Evolutionary conservation across 2,329 filamentous ascomycete genomes (phyloP).

Genomic region (Calonectria pseudoreteaudii): DNA sequence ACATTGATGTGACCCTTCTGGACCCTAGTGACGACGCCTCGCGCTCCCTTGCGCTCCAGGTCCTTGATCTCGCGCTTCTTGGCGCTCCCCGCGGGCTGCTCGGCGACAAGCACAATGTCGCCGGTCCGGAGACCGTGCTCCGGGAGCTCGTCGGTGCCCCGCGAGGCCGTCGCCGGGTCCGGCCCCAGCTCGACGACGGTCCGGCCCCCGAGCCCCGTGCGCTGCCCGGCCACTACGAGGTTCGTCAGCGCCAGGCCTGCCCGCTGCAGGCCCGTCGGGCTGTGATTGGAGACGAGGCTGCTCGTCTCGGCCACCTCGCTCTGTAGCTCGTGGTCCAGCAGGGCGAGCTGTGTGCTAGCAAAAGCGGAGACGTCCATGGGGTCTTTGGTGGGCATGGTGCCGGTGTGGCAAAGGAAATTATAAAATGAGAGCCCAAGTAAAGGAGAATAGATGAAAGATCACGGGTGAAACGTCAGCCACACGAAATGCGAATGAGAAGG

Average conservation of each 20-base stretch:
- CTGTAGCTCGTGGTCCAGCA: constrained; percentile 78
- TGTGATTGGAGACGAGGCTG: constrained; percentile 73
- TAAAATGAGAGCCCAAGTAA: neutral
- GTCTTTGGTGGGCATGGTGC: constrained; percentile 51
- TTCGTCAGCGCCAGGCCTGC: constrained; percentile 85
- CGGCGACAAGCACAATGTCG: constrained; percentile 81
- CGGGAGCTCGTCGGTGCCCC: constrained; percentile 67
- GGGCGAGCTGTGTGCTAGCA: constrained; percentile 75
- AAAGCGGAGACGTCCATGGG: constrained; percentile 75
- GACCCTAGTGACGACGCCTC: constrained; percentile 78
- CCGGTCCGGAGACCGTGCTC: constrained; percentile 82
- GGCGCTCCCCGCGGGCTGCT: constrained; percentile 78
- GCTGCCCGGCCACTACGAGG: constrained; percentile 78
- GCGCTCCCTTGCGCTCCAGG: constrained; percentile 74
- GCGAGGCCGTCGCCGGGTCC: constrained; percentile 74
- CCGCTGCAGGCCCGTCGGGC: constrained; percentile 76
- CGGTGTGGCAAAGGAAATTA: neutral
- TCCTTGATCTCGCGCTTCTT: constrained; percentile 80
- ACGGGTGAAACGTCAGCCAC: neutral
- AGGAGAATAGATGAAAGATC: neutral
- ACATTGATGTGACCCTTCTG: constrained; percentile 70
- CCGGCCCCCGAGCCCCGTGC: constrained; percentile 92
- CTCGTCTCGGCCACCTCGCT: constrained; percentile 79
- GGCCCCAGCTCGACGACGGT: constrained; percentile 84
- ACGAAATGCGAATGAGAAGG: neutral